A percentile compares a stretch with the other conserved stretches of the same genome.
Evolutionary conservation across 805 yeast genomes (phyloP).

Genomic region (Candida sphagnicola): DNA sequence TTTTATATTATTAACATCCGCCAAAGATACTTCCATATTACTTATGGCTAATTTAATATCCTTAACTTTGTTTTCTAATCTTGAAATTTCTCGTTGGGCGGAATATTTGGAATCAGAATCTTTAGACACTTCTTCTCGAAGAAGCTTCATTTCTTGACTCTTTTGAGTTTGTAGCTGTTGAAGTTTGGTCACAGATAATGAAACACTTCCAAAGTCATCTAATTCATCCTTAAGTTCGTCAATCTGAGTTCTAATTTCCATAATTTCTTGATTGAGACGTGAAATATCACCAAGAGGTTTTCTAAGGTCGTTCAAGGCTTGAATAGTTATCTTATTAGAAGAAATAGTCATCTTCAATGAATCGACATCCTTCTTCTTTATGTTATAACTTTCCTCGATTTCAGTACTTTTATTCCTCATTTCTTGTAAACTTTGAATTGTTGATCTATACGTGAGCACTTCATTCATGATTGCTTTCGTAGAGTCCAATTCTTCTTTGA

Average conservation of each 20-base stretch:
- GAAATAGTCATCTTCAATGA: constrained; percentile 4
- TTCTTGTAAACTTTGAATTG: constrained; percentile 11
- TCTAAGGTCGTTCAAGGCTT: constrained; percentile 16
- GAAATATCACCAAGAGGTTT: constrained; percentile 30
- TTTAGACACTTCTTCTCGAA: constrained; percentile 31
- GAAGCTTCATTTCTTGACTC: constrained; percentile 32
- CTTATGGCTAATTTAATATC: constrained; percentile 52
- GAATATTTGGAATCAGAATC: constrained; percentile 41
- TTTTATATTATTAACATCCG: constrained; percentile 42
- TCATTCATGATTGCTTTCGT: constrained; percentile 27
- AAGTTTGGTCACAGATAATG: constrained; percentile 40
- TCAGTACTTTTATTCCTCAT: constrained; percentile 4
- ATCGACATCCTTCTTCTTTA: constrained; percentile 3
- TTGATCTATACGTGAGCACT: constrained; percentile 22
- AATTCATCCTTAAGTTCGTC: constrained; percentile 28
- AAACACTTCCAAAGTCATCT: constrained; percentile 30
- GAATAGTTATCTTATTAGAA: constrained; percentile 6
- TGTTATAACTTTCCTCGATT: constrained; percentile 1
- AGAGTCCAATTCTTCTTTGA: constrained; percentile 28
- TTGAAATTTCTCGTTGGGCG: constrained; percentile 38
- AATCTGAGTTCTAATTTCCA: constrained; percentile 21
- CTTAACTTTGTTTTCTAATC: constrained; percentile 47
- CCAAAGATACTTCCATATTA: constrained; percentile 47
- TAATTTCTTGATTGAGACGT: constrained; percentile 29
- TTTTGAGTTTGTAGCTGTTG: constrained; percentile 41